Base-by-base conservation (phyloP, 768 basidiomycete genomes). In the Boletus bicolor region DNA sequence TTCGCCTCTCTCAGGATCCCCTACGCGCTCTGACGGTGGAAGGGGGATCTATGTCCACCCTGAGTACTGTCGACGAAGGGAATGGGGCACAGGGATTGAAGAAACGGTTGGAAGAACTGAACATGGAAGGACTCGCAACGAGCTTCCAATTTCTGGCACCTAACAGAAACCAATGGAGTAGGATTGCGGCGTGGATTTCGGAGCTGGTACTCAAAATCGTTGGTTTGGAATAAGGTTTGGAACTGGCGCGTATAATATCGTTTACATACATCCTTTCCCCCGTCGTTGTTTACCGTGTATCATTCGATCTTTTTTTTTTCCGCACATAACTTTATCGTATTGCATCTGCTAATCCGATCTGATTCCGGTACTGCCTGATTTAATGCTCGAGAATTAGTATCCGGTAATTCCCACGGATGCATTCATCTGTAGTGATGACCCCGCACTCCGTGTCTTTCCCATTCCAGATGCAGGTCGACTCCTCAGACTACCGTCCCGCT, bases 101-200 rank as follows among this genome's bases (percentile, higher is more conserved):
- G 42, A 77, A 77, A 48, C 76, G 73, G 9, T 76, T 93, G 7
- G 87, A 91, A 54, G 85, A 88, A 41, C 67, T 86, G 51, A 76
- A 76, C 30, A 90, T 93, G 89, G 80, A 81, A 56, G 90, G 90
- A 7, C 74, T 93, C 2, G 82, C 83, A n/a, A 84, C 77, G 59
- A 84, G 76, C 63, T 87, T 89, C 75, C 77, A 81, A 57, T 93
- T 93, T 74, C 69, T 90, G 35, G 77, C 85, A 4, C 73, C 80
- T 17, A 73, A 76, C 52, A 77, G 79, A 45, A 77, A 77, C 17
- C 77, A 80, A 26, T 84, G 82, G 57, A 79, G 82, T 49, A 82
- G 79, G 64, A 81, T 90, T 75, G 79, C 89, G 56, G 81, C 84
- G 52, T 91, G 87, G 87, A 89, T 91, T 55, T 84, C 87, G 34